phyloP scores from a whole-genome alignment of 805 yeast species.

The Candida awuae region DNA sequence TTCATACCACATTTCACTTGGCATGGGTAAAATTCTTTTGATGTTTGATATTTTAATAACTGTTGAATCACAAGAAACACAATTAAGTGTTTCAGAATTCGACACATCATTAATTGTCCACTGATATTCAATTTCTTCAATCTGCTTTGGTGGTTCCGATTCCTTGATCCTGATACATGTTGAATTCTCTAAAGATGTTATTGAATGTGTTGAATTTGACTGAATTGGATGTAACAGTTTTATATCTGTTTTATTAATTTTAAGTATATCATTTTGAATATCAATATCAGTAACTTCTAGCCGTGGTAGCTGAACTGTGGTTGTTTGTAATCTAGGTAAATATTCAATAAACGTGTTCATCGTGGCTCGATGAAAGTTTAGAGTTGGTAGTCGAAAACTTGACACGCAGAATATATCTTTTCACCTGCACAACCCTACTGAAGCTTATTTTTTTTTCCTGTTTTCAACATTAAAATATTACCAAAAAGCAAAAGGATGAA shows the following conservation, averaged over 20 bases:
- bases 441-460: too few relatives aligned
- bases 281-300: not conserved
- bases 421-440: too few relatives aligned
- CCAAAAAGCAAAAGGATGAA: too few relatives aligned
- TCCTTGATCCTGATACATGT: not conserved
- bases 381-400: too few relatives aligned
- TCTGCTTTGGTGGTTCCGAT: not conserved
- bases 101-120: constrained; percentile 21
- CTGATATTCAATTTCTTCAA: too few relatives aligned
- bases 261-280: not conserved
- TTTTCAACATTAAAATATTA: too few relatives aligned
- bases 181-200: too few relatives aligned
- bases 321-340: constrained; percentile 19
- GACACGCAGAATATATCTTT: too few relatives aligned
- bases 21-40: constrained; percentile 51
- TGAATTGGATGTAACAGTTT: not conserved
- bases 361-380: too few relatives aligned
- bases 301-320: constrained; percentile 15
- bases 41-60: constrained; percentile 29
- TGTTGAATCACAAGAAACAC: constrained; percentile 13
- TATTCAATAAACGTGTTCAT: constrained; percentile 14
- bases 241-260: not conserved
- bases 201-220: not conserved
- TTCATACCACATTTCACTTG: constrained; percentile 90
- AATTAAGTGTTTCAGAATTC: constrained; percentile 8